A percentile compares a stretch with the other conserved stretches of the same genome.
Evolutionary conservation across 768 basidiomycete species (phyloP).

Genomic region (Leucocoprinus sp.): DNA sequence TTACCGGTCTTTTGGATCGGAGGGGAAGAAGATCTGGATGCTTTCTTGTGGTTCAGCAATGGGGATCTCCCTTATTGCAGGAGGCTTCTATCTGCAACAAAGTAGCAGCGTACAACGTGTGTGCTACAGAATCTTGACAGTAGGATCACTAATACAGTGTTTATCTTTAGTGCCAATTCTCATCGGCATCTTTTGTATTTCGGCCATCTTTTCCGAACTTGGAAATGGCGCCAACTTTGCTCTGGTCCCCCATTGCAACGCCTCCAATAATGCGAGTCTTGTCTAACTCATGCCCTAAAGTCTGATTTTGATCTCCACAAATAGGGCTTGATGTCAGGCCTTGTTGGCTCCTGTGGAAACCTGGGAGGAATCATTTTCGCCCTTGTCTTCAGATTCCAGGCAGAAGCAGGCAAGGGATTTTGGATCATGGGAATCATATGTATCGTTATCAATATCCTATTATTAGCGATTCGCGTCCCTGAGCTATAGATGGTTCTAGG

Average conservation of each 20-base stretch:
- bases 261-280: slow-evolving; percentile 12
- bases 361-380: slow-evolving; percentile 41
- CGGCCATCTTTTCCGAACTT: slow-evolving; percentile 12
- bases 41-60: slow-evolving; percentile 34
- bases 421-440: slow-evolving; percentile 39
- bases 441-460: slow-evolving; percentile 22
- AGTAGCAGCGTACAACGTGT: slow-evolving; percentile 38
- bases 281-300: not conserved
- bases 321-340: slow-evolving; percentile 27
- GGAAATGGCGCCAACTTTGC: slow-evolving; percentile 14
- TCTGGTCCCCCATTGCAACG: slow-evolving; percentile 13
- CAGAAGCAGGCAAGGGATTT: slow-evolving; percentile 32
- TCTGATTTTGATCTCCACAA: not conserved
- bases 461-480: slow-evolving; percentile 21
- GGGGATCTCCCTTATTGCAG: slow-evolving; percentile 34
- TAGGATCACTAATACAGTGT: slow-evolving; percentile 8
- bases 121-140: slow-evolving; percentile 3
- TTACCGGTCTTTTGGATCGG: slow-evolving; percentile 34
- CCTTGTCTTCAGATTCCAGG: slow-evolving; percentile 38
- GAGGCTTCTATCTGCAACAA: slow-evolving; percentile 35
- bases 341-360: slow-evolving; percentile 31
- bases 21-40: slow-evolving; percentile 41
- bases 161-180: not conserved
- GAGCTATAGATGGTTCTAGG: slow-evolving; percentile 12
- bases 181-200: not conserved